Evolutionary conservation across 306 rosid species (phyloP).

Genomic region (Fragaria nilgerrensis): DNA sequence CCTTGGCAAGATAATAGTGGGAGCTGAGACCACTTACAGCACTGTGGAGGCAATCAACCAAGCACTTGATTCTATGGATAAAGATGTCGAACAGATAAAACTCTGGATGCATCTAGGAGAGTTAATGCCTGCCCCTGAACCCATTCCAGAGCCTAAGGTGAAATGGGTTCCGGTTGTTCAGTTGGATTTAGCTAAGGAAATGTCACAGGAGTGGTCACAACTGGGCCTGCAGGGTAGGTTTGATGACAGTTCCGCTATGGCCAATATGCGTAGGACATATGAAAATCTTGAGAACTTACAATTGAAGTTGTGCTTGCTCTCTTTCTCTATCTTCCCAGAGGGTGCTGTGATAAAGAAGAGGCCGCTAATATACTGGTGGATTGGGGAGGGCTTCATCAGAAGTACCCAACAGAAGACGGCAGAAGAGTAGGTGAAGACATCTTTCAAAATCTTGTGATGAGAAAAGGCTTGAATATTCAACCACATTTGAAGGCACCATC

Average conservation of each 20-base stretch:
- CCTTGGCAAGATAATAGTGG: neutral
- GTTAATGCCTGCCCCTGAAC: no score
- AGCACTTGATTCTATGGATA: neutral
- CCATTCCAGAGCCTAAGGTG: no score
- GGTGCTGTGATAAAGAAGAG: conserved; percentile 19
- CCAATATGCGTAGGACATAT: neutral
- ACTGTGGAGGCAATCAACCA: no score
- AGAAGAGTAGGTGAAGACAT: conserved; percentile 20
- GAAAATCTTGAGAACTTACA: neutral
- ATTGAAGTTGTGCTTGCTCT: conserved; percentile 16
- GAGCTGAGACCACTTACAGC: neutral
- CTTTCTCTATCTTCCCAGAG: conserved; percentile 18
- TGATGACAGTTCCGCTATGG: no score
- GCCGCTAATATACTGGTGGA: conserved; percentile 37
- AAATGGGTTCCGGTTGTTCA: no score
- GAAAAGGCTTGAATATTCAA: no score
- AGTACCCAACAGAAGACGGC: neutral
- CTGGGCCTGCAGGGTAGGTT: no score
- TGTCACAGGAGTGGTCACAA: no score
- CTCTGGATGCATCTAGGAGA: no score
- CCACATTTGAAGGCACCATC: no score
- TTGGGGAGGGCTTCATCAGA: conserved; percentile 27
- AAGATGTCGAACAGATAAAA: neutral
- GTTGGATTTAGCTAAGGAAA: no score
- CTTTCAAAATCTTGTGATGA: conserved; percentile 19